Conservation (phyloP, 148 eudicot genomes). For the Persicaria maculosa region DNA sequence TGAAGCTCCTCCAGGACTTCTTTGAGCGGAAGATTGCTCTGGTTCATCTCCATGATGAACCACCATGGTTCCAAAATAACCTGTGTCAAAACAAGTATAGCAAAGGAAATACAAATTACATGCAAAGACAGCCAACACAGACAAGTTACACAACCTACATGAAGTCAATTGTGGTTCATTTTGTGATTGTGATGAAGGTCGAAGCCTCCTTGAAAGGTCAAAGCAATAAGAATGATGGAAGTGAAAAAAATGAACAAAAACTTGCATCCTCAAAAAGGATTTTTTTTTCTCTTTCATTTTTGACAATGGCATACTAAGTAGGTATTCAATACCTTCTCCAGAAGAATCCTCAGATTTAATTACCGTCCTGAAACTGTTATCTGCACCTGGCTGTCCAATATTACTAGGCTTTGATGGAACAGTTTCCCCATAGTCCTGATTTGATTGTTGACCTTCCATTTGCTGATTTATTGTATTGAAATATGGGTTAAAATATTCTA, state of each 20-base stretch:
- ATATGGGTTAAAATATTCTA: neutral
- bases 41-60: constrained; percentile 60
- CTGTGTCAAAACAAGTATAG: constrained; percentile 25
- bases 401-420: constrained; percentile 72
- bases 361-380: constrained; percentile 24
- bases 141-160: neutral
- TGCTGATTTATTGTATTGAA: constrained; percentile 18
- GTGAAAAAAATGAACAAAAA: neutral
- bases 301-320: neutral
- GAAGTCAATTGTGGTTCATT: constrained; percentile 1
- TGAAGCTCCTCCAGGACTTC: constrained; percentile 24
- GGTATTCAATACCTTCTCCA: constrained; percentile 46
- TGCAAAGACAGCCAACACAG: neutral
- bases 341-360: constrained; percentile 29
- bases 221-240: neutral
- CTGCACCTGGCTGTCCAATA: constrained; percentile 25
- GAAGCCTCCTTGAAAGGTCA: neutral
- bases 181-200: neutral
- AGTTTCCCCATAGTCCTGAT: constrained; percentile 72
- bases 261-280: neutral
- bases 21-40: constrained; percentile 31
- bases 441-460: constrained; percentile 42
- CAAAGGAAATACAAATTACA: neutral
- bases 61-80: constrained; percentile 82
- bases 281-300: neutral